Conservation (phyloP, 352 stramenopile species). For the Thraustochytrium sp. region DNA sequence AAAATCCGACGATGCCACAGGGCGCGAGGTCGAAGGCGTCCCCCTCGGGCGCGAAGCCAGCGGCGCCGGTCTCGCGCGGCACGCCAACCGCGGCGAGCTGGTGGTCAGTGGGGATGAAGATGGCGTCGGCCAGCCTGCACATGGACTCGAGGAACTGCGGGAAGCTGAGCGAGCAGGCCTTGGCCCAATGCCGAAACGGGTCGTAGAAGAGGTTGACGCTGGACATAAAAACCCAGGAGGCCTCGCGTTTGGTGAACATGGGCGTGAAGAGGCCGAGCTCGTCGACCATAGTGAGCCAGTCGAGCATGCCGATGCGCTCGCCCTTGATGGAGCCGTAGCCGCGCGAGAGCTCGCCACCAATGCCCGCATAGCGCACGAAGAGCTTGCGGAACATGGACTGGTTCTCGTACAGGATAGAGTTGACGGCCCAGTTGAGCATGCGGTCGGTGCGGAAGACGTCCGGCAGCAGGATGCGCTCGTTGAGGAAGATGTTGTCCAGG, state of each 20-base stretch:
- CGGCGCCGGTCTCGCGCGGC: background rate
- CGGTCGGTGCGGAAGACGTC: background rate
- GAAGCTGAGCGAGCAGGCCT: background rate
- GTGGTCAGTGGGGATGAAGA: conserved; percentile 14
- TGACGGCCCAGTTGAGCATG: conserved; percentile 38
- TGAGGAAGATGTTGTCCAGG: background rate
- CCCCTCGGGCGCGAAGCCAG: background rate
- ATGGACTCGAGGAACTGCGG: conserved; percentile 18
- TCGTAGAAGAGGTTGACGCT: background rate
- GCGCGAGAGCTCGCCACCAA: background rate
- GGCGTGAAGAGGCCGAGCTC: conserved; percentile 7
- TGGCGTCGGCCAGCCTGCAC: conserved; percentile 1
- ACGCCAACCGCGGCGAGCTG: background rate
- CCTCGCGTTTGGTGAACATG: conserved; percentile 5
- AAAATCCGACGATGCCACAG: conserved; percentile 11
- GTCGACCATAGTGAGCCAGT: conserved; percentile 7
- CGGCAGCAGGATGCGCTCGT: conserved; percentile 6
- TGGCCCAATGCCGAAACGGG: background rate
- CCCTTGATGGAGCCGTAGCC: background rate
- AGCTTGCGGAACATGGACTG: conserved; percentile 1
- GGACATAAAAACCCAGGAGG: background rate
- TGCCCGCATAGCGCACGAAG: conserved; percentile 14
- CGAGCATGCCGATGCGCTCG: background rate
- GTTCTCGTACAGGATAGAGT: conserved; percentile 17
- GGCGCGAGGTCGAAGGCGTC: background rate